These are phyloP conservation scores for Aspergillus tanneri DNA, from an alignment of 2,329 filamentous ascomycete genomes.

Conservation along the genomic window DNA sequence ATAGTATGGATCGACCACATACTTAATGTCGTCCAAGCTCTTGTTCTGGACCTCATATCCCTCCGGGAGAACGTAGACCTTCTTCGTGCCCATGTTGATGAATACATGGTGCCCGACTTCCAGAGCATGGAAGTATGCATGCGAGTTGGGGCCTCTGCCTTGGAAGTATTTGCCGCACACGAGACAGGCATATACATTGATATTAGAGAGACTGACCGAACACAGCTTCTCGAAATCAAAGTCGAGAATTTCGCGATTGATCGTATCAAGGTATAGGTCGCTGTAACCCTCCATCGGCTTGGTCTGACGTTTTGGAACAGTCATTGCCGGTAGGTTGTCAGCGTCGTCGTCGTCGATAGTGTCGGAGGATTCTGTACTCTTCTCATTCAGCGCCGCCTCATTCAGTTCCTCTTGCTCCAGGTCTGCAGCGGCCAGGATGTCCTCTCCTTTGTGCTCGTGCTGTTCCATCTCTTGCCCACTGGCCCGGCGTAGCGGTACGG, in stretches of 20 bases:
- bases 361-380: too few relatives aligned
- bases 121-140: slow-evolving; percentile 96
- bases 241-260: slow-evolving; percentile 87
- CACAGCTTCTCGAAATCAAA: slow-evolving; percentile 99
- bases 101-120: slow-evolving; percentile 96
- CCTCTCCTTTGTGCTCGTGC: slow-evolving; percentile 36
- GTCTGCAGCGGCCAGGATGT: slow-evolving; percentile 60
- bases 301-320: slow-evolving; percentile 60
- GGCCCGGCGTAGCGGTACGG: slow-evolving; percentile 26
- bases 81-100: slow-evolving; percentile 78
- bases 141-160: slow-evolving; percentile 86
- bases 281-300: slow-evolving; percentile 85
- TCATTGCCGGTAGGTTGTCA: slow-evolving; percentile 37
- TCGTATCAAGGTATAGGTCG: slow-evolving; percentile 96
- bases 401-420: slow-evolving; percentile 61
- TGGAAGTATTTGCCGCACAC: slow-evolving; percentile 98
- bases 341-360: slow-evolving; percentile 39
- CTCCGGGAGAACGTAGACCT: slow-evolving; percentile 67
- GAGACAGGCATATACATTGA: slow-evolving; percentile 97
- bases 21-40: slow-evolving; percentile 96
- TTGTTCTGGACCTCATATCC: slow-evolving; percentile 95
- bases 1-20: slow-evolving; percentile 89
- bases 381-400: slow-evolving; percentile 31
- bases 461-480: slow-evolving; percentile 35
- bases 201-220: slow-evolving; percentile 92